These are phyloP conservation scores for Thielaviopsis musarum DNA, from an alignment of 2,329 filamentous ascomycete genomes.

Conservation along the genomic window DNA sequence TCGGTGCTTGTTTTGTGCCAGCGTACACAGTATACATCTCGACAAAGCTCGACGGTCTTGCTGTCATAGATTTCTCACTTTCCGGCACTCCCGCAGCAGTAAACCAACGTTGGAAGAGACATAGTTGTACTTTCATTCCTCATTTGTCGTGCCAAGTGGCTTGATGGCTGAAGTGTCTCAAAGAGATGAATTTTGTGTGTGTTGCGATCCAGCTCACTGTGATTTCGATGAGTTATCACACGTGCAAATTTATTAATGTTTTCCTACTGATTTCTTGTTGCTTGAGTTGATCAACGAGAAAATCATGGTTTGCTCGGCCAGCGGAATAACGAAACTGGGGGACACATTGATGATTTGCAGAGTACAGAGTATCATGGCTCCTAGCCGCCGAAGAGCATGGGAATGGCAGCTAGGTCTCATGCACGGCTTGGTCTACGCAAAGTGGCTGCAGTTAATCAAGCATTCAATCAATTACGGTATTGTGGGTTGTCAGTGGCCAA, in stretches of 20 bases:
- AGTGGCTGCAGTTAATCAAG: background rate
- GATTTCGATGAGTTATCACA: background rate
- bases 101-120: background rate
- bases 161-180: background rate
- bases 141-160: background rate
- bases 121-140: background rate
- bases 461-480: background rate
- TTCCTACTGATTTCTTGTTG: background rate
- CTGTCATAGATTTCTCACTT: background rate
- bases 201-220: background rate
- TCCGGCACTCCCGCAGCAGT: background rate
- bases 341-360: background rate
- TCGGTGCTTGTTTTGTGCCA: background rate
- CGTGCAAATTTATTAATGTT: background rate
- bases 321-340: background rate
- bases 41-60: no score
- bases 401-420: background rate
- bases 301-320: background rate
- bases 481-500: background rate
- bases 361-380: background rate
- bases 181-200: background rate
- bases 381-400: background rate
- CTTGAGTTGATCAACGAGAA: background rate
- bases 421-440: background rate
- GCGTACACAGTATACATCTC: no score